Conservation (phyloP, 257 asterid species). For the Cinchona pubescens region DNA sequence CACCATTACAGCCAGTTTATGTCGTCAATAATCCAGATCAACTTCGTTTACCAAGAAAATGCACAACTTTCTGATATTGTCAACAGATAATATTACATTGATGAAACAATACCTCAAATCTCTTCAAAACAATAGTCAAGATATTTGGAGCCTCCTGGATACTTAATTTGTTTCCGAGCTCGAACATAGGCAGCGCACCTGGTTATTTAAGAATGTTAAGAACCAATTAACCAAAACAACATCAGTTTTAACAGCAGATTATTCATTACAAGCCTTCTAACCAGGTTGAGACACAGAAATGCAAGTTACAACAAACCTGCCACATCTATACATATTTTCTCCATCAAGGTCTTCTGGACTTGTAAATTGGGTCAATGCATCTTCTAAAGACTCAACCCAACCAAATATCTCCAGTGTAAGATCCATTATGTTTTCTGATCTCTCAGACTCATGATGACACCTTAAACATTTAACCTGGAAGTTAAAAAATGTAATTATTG, state of each 20-base stretch:
- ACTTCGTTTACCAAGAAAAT: background rate
- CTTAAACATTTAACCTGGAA: constrained; percentile 74
- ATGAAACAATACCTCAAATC: constrained; percentile 69
- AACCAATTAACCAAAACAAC: constrained; percentile 8
- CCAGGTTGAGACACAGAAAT: background rate
- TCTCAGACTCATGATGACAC: constrained; percentile 70
- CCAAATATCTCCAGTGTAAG: constrained; percentile 81
- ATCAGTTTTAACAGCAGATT: background rate
- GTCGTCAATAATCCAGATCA: background rate
- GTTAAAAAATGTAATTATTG: constrained; percentile 5
- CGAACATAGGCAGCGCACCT: constrained; percentile 74
- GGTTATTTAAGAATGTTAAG: constrained; percentile 20
- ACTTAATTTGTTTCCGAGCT: constrained; percentile 71
- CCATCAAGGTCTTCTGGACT: constrained; percentile 86
- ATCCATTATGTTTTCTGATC: constrained; percentile 78
- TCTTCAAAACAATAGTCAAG: constrained; percentile 79
- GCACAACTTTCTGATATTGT: background rate
- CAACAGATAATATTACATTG: background rate
- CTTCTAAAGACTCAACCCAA: constrained; percentile 75
- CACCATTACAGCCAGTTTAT: background rate
- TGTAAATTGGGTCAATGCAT: constrained; percentile 79
- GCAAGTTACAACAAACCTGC: constrained; percentile 46
- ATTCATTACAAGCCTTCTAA: background rate
- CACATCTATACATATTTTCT: constrained; percentile 81
- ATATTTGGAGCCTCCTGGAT: constrained; percentile 84